Base-by-base conservation (phyloP, 352 stramenopile genomes). In the Phytophthora cajani region DNA sequence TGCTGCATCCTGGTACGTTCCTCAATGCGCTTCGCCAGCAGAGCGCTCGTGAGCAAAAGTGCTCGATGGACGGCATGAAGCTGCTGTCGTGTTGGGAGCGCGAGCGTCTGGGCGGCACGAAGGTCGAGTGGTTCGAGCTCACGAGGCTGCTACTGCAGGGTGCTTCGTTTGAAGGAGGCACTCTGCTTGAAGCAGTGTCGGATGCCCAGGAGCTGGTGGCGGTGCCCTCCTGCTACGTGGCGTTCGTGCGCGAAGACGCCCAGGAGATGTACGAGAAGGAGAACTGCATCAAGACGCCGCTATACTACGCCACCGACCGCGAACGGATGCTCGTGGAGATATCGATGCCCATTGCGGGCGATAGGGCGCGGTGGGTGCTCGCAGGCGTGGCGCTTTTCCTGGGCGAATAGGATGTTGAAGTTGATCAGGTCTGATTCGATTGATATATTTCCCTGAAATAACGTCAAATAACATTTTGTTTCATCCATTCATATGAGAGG, bases 1-100 rank as follows among this genome's bases (percentile, higher is more conserved):
- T 98, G 38, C 89, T 99, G 64, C 88, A 98, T 50, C 95, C 96
- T 2, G 93, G 86, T 17, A 98, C 95, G 17, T 99, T 99, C 81
- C 77, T 99, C 46, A 98, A 99, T 69, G 94, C 95, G 5, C 60
- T 99, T 25, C 78, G 94, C 21, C 96, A 99, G 64, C 92, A 98
- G 64, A 97, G 90, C 30, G 91, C 94, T 19, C 88, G 94, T 3
- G 74, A 80, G 23, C 78, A 95, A 19, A 69, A 94, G 33, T 91
- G 80, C 67, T 94, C 92, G 8, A 98, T 98, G 85, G 93, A 98
- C 64, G 84, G 73, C 40, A 93, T 98, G 82, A 93, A 95, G 69
- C 69, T 98, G 64, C 62, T 96, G 9, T 97, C 91, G 30, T 96
- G 82, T 61, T 98, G 91, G 91, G 87, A 94, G 33, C 89, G 92